Evolutionary conservation across 2,329 filamentous ascomycete genomes (phyloP).

Genomic region (Alternaria gaisen): DNA sequence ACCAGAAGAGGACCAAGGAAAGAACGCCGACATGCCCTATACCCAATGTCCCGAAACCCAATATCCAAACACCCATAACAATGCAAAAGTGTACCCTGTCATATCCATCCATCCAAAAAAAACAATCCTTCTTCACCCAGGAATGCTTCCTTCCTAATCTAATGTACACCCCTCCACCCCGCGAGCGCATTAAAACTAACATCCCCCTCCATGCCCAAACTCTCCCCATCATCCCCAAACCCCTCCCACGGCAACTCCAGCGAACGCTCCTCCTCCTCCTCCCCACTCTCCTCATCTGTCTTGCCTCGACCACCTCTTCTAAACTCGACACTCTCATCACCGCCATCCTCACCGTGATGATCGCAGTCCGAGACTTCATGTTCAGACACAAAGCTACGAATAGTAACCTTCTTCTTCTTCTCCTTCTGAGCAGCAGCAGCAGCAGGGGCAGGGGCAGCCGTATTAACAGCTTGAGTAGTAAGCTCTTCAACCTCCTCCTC

Average conservation of each 20-base stretch:
- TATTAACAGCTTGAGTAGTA: slow-evolving; percentile 21
- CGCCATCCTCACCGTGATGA: slow-evolving; percentile 28
- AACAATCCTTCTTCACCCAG: too few relatives aligned
- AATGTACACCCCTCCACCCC: slow-evolving; percentile 24
- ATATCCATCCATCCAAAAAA: background rate
- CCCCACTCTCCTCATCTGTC: slow-evolving; percentile 19
- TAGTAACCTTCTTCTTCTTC: slow-evolving; percentile 48
- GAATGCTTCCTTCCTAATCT: too few relatives aligned
- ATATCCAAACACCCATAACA: background rate
- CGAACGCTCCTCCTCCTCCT: slow-evolving; percentile 25
- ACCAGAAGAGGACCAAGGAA: too few relatives aligned
- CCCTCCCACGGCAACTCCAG: slow-evolving; percentile 53
- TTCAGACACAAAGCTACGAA: slow-evolving; percentile 44
- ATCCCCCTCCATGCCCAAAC: slow-evolving; percentile 18
- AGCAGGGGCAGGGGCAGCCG: too few relatives aligned
- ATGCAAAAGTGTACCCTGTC: background rate
- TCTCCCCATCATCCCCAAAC: slow-evolving; percentile 37
- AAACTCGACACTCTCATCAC: slow-evolving; percentile 32
- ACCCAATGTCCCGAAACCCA: background rate
- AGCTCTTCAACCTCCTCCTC: slow-evolving; percentile 55
- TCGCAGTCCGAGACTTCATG: background rate
- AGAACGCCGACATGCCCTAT: too few relatives aligned
- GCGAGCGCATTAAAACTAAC: slow-evolving; percentile 22
- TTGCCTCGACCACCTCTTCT: slow-evolving; percentile 6
- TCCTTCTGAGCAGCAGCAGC: slow-evolving; percentile 22